Evolutionary conservation across 2,329 filamentous ascomycete species (phyloP).

Genomic region (Daldinia eschscholtzii): DNA sequence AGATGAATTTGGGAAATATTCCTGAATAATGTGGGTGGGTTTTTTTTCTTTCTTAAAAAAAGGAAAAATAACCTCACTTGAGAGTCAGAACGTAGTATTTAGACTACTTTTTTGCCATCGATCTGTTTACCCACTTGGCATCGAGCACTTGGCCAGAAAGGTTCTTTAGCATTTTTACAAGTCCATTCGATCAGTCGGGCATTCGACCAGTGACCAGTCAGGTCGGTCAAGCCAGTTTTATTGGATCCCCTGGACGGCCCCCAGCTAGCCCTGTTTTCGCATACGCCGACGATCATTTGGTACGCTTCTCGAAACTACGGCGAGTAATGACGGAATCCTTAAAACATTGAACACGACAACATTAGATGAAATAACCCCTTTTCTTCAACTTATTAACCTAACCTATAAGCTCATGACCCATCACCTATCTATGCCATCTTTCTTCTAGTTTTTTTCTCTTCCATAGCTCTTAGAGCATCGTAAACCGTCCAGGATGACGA

Average conservation of each 20-base stretch:
- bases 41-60: neutral
- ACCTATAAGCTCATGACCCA: neutral
- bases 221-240: conserved; percentile 25
- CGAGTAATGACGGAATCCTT: conserved; percentile 35
- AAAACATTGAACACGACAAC: conserved; percentile 26
- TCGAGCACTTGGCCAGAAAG: conserved; percentile 23
- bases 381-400: conserved; percentile 1
- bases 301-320: conserved; percentile 34
- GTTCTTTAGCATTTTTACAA: conserved; percentile 3
- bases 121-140: conserved; percentile 37
- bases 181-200: no score
- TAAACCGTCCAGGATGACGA: conserved; percentile 43
- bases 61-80: neutral
- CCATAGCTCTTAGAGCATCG: conserved; percentile 39
- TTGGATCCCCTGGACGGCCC: conserved; percentile 22
- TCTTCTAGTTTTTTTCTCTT: conserved; percentile 9
- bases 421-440: conserved; percentile 26
- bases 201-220: no score
- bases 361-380: conserved; percentile 2
- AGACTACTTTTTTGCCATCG: conserved; percentile 12
- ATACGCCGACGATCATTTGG: conserved; percentile 33
- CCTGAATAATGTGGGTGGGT: conserved; percentile 17
- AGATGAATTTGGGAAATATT: neutral
- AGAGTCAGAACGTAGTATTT: conserved; percentile 19
- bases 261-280: conserved; percentile 34